Base-by-base conservation (phyloP, 352 stramenopile species). In the Pythium diclinum region DNA sequence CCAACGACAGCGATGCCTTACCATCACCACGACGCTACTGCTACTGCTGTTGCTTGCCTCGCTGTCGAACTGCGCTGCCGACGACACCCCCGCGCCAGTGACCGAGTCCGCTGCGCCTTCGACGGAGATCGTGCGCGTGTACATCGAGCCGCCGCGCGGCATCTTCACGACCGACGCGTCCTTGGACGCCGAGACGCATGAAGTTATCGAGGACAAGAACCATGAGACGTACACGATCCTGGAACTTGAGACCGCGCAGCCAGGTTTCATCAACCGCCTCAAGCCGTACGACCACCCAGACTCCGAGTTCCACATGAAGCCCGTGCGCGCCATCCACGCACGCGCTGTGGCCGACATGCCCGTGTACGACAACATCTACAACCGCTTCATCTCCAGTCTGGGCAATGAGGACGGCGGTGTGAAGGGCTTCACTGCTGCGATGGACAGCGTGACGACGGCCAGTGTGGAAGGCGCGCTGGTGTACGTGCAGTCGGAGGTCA, bases 381-480 rank as follows among this genome's bases (percentile, higher is more conserved):
- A 65, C 44, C 67, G 54, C 56, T 71, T 73, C 40, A 59, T 71
- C 36, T 71, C 63, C 23, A 34, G n/a, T 30, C 62, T 72, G 42
- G 42, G 54, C 36, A 21, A 4, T n/a, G 67, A 56, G 25, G 47
- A 25, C 46, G 61, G 71, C 48, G 25, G 40, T 13, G 69, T 83
- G 10, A 59, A 57, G 36, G 49, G 61, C 14, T 79, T 65, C 58
- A 57, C 44, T 2, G 52, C 67, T 2, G 61, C 28, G 11, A 71
- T 76, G 63, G 72, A 78, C 62, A 66, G 46, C 6, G 69, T 78
- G n/a, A 78, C 72, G 32, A 76, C 68, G 6, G 62, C 69, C 13
- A 64, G 36, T n/a, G 63, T 76, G 33, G 71, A 73, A 58, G 71
- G 70, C n/a, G 61, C 59, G n/a, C 44, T 77, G 16, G 51, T 66